Evolutionary conservation across 2,329 filamentous ascomycete genomes (phyloP).

Genomic region (Paracoccidioides brasiliensis): DNA sequence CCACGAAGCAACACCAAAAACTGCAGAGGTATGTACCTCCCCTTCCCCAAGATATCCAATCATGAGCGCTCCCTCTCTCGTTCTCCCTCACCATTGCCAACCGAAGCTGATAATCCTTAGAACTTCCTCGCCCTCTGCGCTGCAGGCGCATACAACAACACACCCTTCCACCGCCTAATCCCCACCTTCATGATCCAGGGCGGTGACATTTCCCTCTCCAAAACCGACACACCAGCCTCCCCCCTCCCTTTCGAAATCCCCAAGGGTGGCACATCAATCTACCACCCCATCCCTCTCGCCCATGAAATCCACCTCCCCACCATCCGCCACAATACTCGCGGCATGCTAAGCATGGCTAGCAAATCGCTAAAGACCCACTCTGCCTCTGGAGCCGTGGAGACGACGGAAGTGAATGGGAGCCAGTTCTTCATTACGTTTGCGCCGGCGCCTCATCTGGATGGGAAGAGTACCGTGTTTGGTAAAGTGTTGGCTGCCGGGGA

Average conservation of each 20-base stretch:
- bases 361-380: constrained; percentile 35
- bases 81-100: neutral
- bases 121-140: constrained; percentile 57
- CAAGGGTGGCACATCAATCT: constrained; percentile 46
- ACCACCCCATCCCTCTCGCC: constrained; percentile 39
- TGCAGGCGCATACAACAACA: constrained; percentile 45
- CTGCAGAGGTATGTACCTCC: constrained; percentile 53
- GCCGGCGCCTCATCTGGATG: constrained; percentile 50
- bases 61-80: neutral
- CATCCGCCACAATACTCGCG: constrained; percentile 43
- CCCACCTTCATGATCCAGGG: constrained; percentile 53
- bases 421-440: constrained; percentile 55
- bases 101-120: constrained; percentile 16
- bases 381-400: constrained; percentile 21
- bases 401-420: constrained; percentile 37
- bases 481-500: constrained; percentile 41
- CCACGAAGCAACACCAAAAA: constrained; percentile 87
- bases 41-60: neutral
- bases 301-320: constrained; percentile 49
- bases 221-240: constrained; percentile 29
- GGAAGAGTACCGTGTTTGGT: constrained; percentile 55
- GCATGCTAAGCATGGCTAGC: constrained; percentile 47
- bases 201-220: constrained; percentile 38
- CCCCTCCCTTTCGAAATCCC: constrained; percentile 36
- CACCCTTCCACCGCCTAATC: constrained; percentile 51